A percentile compares a stretch with the other conserved stretches of the same genome.
Conservation (phyloP, 73 alveolate species). For the Halteria grandinella region DNA sequence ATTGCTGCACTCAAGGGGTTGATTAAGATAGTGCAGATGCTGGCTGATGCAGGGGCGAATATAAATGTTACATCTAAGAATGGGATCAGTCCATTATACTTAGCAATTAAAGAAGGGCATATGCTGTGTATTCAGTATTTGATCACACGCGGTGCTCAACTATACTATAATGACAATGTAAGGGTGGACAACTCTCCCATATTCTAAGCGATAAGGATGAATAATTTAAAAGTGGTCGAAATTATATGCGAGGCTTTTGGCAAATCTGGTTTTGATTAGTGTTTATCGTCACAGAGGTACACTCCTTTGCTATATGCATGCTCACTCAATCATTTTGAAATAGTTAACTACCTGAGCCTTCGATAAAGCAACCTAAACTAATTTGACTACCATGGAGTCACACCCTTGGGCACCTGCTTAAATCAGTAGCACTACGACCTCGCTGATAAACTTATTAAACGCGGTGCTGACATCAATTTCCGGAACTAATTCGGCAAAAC, state of each 20-base stretch:
- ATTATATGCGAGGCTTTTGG: conserved; percentile 27
- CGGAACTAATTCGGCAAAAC: too few relatives aligned
- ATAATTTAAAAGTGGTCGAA: conserved; percentile 2
- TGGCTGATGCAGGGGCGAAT: conserved; percentile 42
- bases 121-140: not conserved
- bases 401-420: too few relatives aligned
- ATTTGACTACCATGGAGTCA: too few relatives aligned
- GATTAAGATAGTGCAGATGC: conserved; percentile 5
- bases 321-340: conserved; percentile 14
- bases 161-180: not conserved
- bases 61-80: conserved; percentile 15
- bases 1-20: conserved; percentile 38
- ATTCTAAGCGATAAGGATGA: conserved; percentile 12
- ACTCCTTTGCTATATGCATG: conserved; percentile 26
- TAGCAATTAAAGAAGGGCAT: conserved; percentile 1
- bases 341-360: conserved; percentile 21
- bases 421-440: too few relatives aligned
- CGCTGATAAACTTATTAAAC: too few relatives aligned
- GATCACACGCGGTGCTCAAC: conserved; percentile 7
- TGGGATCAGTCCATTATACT: conserved; percentile 40
- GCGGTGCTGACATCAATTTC: too few relatives aligned
- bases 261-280: too few relatives aligned
- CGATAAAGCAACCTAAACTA: too few relatives aligned
- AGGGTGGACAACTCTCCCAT: conserved; percentile 19
- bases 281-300: conserved; percentile 19